These are phyloP conservation scores for Rauvolfia tetraphylla DNA, from an alignment of 257 asterid species.

Conservation along the genomic window DNA sequence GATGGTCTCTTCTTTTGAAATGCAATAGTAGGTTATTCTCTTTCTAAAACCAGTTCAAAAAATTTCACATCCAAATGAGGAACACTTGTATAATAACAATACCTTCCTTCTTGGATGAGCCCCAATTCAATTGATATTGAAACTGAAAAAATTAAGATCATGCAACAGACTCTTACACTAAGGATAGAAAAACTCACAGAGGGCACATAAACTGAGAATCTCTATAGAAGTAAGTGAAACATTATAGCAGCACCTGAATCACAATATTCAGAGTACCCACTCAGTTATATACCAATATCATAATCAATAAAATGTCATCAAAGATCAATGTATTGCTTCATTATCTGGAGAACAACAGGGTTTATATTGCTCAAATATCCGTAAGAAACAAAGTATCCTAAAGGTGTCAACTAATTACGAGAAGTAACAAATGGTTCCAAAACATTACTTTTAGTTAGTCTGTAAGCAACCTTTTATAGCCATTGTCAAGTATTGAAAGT, in stretches of 20 bases:
- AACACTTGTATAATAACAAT: neutral
- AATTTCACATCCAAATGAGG: slow-evolving; percentile 1
- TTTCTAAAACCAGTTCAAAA: neutral
- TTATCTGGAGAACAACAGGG: neutral
- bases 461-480: neutral
- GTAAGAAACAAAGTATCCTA: neutral
- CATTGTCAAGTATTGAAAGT: neutral
- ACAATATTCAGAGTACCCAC: slow-evolving; percentile 12
- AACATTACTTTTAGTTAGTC: neutral
- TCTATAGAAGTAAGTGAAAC: slow-evolving; percentile 34
- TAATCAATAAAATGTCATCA: slow-evolving; percentile 4
- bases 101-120: neutral
- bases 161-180: slow-evolving; percentile 10
- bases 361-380: neutral
- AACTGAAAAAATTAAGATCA: neutral
- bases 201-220: slow-evolving; percentile 16
- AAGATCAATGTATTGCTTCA: neutral
- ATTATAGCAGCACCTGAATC: slow-evolving; percentile 18
- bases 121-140: neutral
- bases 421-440: neutral
- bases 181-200: slow-evolving; percentile 17
- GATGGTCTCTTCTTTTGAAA: neutral
- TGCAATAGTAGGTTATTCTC: slow-evolving; percentile 2
- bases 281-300: slow-evolving; percentile 11
- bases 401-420: neutral